Base-by-base conservation (phyloP, 495 filamentous ascomycete genomes). In the Poronia punctata region DNA sequence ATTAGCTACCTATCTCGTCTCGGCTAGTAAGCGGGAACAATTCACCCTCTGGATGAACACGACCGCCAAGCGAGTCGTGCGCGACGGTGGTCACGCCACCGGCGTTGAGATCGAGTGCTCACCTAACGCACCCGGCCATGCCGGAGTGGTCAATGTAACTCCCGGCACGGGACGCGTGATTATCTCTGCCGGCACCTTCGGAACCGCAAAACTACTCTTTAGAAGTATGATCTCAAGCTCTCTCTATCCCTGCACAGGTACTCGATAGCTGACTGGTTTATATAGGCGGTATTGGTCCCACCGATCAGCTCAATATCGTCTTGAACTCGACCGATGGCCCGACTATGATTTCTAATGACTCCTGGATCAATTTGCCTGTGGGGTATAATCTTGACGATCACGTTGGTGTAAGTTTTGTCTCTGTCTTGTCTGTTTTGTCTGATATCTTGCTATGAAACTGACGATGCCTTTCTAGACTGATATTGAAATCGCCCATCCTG, bases 311-410 rank as follows among this genome's bases (percentile, higher is more conserved):
- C 25, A 57, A 68, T 26, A 52, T 68, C 8, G 68, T 74, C 15
- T 60, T 66, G 38, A 61, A 64, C 26, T 64, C 62, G 15, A 66
- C 66, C 3, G 60, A 67, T 29, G 64, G 70, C 7, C 43, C 59
- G 4, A 58, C 50, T 6, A 62, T 73, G 66, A 64, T 68, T 41
- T 49, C 60, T 18, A 43, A 43, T n/a, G 49, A 52, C 3, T 46
- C 74, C 6, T 82, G 78, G 78, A 76, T 84, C 48, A 61, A 76
- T 31, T 67, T 79, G 10, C 79, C 80, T 7, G 79, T 84, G 7
- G 79, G 80, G 29, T 65, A 77, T 37, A 80, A 79, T 37, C 54
- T 82, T 18, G 70, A 74, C 39, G 79, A 83, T 41, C 79, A 84
- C 54, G 65, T 72, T 29, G 76, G 79, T 43, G 52, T 56, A 19